Base-by-base conservation (phyloP, 306 rosid species). In the Vigna hirtella region DNA sequence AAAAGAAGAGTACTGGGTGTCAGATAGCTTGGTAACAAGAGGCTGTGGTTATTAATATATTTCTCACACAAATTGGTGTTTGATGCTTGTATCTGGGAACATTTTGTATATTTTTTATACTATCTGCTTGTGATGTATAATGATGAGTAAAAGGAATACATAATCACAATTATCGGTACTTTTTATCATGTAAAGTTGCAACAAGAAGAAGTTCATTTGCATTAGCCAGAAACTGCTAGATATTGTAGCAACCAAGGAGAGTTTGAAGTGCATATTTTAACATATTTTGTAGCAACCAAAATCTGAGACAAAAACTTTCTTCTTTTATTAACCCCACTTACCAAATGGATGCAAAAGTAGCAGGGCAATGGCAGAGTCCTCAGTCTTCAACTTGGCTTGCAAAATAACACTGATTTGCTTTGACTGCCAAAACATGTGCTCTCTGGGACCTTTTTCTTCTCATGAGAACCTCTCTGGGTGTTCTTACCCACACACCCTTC, bases 381-480 rank as follows among this genome's bases (percentile, higher is more conserved):
- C 36, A 62, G 58, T 38, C 14, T 9, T 52, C 36, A 61, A 71
- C 78, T 71, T 71, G 64, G 78, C n/a, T 79, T 42, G 65, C 72
- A 79, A 48, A 30, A 72, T 7, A 47, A 69, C 80, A 61, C 61
- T 75, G 74, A 42, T 36, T 38, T 67, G 65, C 66, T 66, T 81
- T 81, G 77, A 81, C 76, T 74, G 81, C 18, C 57, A 67, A 57
- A 66, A 75, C 77, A 81, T 81, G 84, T 66, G 71, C 77, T 62
- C 65, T 32, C 11, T 47, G 59, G 58, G 58, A 3, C 84, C 83
- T 70, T 43, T 73, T 4, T 30, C 6, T 79, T 63, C 72, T 28
- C 45, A n/a, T 66, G 15, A 43, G 43, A 72, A 13, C 17, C 34
- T 52, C 13, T 1, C 9, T 9, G 1, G 28, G 32, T 11, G 22